A percentile compares a stretch with the other conserved stretches of the same genome.
Evolutionary conservation across 768 basidiomycete species (phyloP).

Genomic region (Phanerochaete carnosa): DNA sequence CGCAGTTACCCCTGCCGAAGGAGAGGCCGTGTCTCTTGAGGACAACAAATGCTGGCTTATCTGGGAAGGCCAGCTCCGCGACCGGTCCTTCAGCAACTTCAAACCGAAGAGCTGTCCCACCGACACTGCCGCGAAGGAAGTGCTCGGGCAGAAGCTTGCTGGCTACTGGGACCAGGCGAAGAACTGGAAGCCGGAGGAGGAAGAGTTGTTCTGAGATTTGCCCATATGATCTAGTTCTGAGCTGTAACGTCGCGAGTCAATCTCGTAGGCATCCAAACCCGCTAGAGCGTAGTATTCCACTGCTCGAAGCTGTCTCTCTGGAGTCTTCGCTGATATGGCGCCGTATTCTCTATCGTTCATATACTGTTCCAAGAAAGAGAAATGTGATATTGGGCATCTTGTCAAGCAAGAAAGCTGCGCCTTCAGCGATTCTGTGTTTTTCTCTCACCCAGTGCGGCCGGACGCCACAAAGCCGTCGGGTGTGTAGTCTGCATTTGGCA

Average conservation of each 20-base stretch:
- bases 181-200: constrained; percentile 83
- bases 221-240: too few relatives aligned
- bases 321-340: too few relatives aligned
- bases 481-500: background rate
- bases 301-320: too few relatives aligned
- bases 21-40: constrained; percentile 54
- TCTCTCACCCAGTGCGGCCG: too few relatives aligned
- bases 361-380: too few relatives aligned
- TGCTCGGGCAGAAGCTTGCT: constrained; percentile 77
- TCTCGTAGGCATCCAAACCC: too few relatives aligned
- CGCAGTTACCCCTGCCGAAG: constrained; percentile 25
- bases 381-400: too few relatives aligned
- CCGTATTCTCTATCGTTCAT: too few relatives aligned
- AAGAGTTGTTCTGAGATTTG: constrained; percentile 55
- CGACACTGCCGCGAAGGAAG: constrained; percentile 82
- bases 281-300: too few relatives aligned
- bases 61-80: constrained; percentile 90
- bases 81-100: constrained; percentile 77
- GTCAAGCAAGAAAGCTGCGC: too few relatives aligned
- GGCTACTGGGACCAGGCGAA: constrained; percentile 96
- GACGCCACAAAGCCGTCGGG: background rate
- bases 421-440: too few relatives aligned
- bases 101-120: constrained; percentile 80
- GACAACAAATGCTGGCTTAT: constrained; percentile 88
- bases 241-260: too few relatives aligned